Evolutionary conservation across 2,329 filamentous ascomycete genomes (phyloP).

Genomic region (Penicillium griseofulvum): DNA sequence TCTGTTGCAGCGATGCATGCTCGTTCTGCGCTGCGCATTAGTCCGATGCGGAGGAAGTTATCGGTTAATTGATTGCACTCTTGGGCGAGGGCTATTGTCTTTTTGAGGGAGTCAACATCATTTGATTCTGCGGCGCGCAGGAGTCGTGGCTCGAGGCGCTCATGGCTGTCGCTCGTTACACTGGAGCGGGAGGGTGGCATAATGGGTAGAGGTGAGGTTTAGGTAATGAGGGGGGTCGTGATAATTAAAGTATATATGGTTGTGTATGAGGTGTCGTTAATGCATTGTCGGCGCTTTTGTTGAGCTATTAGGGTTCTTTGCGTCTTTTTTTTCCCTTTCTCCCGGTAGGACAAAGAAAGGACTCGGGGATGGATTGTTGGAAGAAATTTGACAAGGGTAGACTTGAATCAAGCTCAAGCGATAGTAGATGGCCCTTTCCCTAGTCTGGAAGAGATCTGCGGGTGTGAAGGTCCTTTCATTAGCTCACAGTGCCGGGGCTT

Average conservation of each 20-base stretch:
- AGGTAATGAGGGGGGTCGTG: not conserved
- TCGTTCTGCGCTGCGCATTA: conserved; percentile 43
- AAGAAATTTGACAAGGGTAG: not conserved
- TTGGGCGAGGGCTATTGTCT: conserved; percentile 33
- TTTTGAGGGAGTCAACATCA: conserved; percentile 32
- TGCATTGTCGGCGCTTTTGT: conserved; percentile 4
- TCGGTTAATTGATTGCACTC: conserved; percentile 38
- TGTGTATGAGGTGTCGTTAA: not conserved
- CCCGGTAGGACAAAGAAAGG: not conserved
- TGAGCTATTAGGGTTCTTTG: not conserved
- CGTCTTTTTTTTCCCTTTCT: not conserved
- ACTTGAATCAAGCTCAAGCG: conserved; percentile 5
- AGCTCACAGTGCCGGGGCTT: not conserved
- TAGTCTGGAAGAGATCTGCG: conserved; percentile 8
- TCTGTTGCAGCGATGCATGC: conserved; percentile 32
- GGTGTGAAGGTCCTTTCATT: conserved; percentile 1
- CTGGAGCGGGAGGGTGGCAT: conserved; percentile 34
- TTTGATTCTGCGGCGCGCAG: conserved; percentile 42
- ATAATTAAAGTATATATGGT: not conserved
- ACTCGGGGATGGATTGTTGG: not conserved
- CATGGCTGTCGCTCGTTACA: conserved; percentile 36
- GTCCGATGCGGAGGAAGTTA: conserved; percentile 39
- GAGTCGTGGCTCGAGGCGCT: conserved; percentile 44
- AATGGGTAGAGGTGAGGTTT: not conserved
- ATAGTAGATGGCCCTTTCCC: not conserved